A percentile compares a stretch with the other conserved stretches of the same genome.
Evolutionary conservation across 352 stramenopile species (phyloP).

Genomic region (Stramenopiles sp.): DNA sequence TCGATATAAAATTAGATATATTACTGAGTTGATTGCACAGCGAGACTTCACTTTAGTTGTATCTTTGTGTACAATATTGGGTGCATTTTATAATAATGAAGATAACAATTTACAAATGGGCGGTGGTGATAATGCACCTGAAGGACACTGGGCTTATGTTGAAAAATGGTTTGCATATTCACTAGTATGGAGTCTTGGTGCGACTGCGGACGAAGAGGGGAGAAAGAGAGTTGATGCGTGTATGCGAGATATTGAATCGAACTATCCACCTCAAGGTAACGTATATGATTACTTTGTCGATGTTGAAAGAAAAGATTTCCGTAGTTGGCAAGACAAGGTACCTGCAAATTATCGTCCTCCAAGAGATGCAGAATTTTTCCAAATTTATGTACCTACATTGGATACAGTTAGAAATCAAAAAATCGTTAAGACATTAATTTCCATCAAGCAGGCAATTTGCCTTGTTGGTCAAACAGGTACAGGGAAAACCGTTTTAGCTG

Average conservation of each 20-base stretch:
- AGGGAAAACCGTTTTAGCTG: slow-evolving; percentile 89
- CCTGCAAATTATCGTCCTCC: slow-evolving; percentile 51
- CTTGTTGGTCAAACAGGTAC: slow-evolving; percentile 82
- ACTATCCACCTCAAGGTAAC: slow-evolving; percentile 69
- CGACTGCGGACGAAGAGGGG: slow-evolving; percentile 58
- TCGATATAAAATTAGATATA: slow-evolving; percentile 52
- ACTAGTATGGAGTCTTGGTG: slow-evolving; percentile 68
- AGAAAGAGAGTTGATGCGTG: slow-evolving; percentile 35
- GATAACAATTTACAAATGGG: slow-evolving; percentile 48
- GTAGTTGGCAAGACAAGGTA: slow-evolving; percentile 75
- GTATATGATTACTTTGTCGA: slow-evolving; percentile 79
- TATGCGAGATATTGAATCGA: slow-evolving; percentile 39
- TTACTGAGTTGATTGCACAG: slow-evolving; percentile 34
- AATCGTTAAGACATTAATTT: slow-evolving; percentile 76
- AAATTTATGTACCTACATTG: slow-evolving; percentile 83
- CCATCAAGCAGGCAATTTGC: slow-evolving; percentile 74
- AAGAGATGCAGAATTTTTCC: slow-evolving; percentile 80
- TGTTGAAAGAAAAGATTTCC: slow-evolving; percentile 61
- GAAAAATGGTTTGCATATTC: slow-evolving; percentile 63
- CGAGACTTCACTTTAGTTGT: slow-evolving; percentile 44
- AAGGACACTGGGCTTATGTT: slow-evolving; percentile 37
- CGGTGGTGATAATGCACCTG: slow-evolving; percentile 43
- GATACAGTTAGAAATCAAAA: slow-evolving; percentile 83
- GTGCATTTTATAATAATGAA: slow-evolving; percentile 46
- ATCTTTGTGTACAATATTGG: slow-evolving; percentile 63